These are phyloP conservation scores for Chalaropsis ovoidea DNA, from an alignment of 2,329 filamentous ascomycete genomes.

Conservation along the genomic window DNA sequence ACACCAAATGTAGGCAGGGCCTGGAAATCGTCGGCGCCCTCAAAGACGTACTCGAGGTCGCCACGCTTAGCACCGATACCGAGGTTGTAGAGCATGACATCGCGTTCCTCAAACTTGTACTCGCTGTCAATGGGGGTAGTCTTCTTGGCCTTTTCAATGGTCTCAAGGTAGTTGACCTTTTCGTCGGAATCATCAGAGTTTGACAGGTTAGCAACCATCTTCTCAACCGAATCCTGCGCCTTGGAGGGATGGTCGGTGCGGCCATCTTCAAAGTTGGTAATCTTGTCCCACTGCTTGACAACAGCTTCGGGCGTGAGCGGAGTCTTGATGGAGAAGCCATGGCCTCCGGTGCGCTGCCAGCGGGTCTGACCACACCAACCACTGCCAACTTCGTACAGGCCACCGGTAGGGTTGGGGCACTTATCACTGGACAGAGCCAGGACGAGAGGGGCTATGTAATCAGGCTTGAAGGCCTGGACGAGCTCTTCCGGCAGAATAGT, in stretches of 20 bases:
- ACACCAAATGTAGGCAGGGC: conserved; percentile 92
- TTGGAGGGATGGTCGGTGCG: conserved; percentile 79
- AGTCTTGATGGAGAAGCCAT: conserved; percentile 82
- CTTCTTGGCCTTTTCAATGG: conserved; percentile 67
- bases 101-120: conserved; percentile 75
- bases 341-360: conserved; percentile 86
- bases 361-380: conserved; percentile 87
- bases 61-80: conserved; percentile 85
- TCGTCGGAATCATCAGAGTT: conserved; percentile 57
- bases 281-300: conserved; percentile 61
- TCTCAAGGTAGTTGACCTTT: conserved; percentile 51
- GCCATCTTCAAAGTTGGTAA: conserved; percentile 78
- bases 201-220: conserved; percentile 68
- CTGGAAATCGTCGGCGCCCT: conserved; percentile 86
- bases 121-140: conserved; percentile 60
- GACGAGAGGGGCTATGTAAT: conserved; percentile 92
- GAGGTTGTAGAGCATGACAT: conserved; percentile 91
- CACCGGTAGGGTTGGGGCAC: conserved; percentile 73
- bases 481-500: conserved; percentile 94
- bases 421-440: conserved; percentile 77
- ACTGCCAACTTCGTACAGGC: conserved; percentile 87
- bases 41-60: conserved; percentile 79
- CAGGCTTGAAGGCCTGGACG: conserved; percentile 97
- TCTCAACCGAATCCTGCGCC: conserved; percentile 64
- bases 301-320: conserved; percentile 78